Evolutionary conservation across 768 basidiomycete genomes (phyloP).

Genomic region (Suillus paluster): DNA sequence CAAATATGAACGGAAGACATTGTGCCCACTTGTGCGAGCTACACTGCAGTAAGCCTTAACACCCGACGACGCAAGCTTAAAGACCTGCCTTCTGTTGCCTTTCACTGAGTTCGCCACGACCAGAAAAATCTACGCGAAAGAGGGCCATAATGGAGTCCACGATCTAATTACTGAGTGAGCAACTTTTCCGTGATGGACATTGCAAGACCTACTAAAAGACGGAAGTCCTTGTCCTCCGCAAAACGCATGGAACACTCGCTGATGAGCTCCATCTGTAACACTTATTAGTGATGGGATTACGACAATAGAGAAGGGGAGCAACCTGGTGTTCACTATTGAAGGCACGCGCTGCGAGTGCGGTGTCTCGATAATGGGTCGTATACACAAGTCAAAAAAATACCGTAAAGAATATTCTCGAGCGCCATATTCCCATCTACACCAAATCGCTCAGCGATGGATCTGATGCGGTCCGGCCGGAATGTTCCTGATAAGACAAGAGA

Average conservation of each 20-base stretch:
- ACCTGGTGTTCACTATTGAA: slow-evolving; percentile 95
- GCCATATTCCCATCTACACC: slow-evolving; percentile 90
- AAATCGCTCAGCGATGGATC: slow-evolving; percentile 89
- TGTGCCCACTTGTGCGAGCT: slow-evolving; percentile 78
- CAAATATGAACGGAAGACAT: slow-evolving; percentile 9
- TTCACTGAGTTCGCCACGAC: slow-evolving; percentile 92
- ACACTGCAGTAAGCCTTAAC: slow-evolving; percentile 20
- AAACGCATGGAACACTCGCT: slow-evolving; percentile 88
- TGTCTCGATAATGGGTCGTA: slow-evolving; percentile 10
- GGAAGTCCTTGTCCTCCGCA: slow-evolving; percentile 87
- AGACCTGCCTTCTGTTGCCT: slow-evolving; percentile 81
- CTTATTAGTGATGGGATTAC: slow-evolving; percentile 14
- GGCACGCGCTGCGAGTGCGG: slow-evolving; percentile 65
- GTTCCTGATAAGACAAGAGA: slow-evolving; percentile 60
- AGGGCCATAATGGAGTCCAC: slow-evolving; percentile 98
- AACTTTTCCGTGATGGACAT: not conserved
- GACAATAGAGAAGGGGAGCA: slow-evolving; percentile 7
- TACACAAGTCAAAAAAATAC: slow-evolving; percentile 37
- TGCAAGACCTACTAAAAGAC: slow-evolving; percentile 56
- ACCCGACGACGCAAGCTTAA: not conserved
- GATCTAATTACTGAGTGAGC: slow-evolving; percentile 56
- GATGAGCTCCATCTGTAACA: slow-evolving; percentile 82
- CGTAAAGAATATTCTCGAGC: slow-evolving; percentile 91
- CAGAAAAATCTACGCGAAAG: slow-evolving; percentile 92
- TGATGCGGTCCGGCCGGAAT: slow-evolving; percentile 93